phyloP scores from a whole-genome alignment of 2,329 filamentous ascomycete genomes.

The Fusarium poae region DNA sequence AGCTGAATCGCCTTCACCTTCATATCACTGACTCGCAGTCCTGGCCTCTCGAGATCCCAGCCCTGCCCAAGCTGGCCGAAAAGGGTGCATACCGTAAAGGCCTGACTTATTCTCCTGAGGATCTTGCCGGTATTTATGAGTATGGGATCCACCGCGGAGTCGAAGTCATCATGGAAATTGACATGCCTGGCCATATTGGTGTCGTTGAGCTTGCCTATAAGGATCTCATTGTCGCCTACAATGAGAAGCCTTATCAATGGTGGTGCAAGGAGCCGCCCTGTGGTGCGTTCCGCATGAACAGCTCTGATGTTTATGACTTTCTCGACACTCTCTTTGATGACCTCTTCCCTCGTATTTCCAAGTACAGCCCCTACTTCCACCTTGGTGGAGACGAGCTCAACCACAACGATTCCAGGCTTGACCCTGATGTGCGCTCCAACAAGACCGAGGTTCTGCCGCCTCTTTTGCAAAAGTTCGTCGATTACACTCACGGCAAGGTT shows the following conservation, averaged over 20 bases:
- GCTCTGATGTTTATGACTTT: slow-evolving; percentile 76
- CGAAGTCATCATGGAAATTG: slow-evolving; percentile 71
- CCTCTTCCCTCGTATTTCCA: slow-evolving; percentile 76
- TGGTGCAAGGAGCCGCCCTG: slow-evolving; percentile 75
- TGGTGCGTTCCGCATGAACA: slow-evolving; percentile 82
- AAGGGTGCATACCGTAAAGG: slow-evolving; percentile 79
- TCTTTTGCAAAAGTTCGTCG: slow-evolving; percentile 82
- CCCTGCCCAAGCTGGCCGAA: slow-evolving; percentile 75
- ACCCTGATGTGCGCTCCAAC: slow-evolving; percentile 78
- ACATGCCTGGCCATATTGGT: slow-evolving; percentile 72
- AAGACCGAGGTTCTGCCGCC: slow-evolving; percentile 74
- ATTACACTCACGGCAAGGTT: slow-evolving; percentile 76
- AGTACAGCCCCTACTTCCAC: slow-evolving; percentile 83
- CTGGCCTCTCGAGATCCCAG: slow-evolving; percentile 85
- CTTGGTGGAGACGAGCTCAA: slow-evolving; percentile 92
- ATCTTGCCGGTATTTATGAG: slow-evolving; percentile 75
- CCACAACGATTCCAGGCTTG: slow-evolving; percentile 72
- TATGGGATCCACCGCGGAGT: slow-evolving; percentile 74
- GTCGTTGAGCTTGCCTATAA: slow-evolving; percentile 66
- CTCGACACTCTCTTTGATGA: slow-evolving; percentile 80
- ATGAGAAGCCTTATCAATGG: slow-evolving; percentile 67
- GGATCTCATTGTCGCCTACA: slow-evolving; percentile 67
- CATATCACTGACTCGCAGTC: slow-evolving; percentile 88
- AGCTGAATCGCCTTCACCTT: slow-evolving; percentile 85
- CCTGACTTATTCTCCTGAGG: slow-evolving; percentile 74